Percentiles rank a stretch among this genome's conserved stretches.
Evolutionary conservation across 345 rosid genomes (phyloP).

Genomic region (Camelina sativa): DNA sequence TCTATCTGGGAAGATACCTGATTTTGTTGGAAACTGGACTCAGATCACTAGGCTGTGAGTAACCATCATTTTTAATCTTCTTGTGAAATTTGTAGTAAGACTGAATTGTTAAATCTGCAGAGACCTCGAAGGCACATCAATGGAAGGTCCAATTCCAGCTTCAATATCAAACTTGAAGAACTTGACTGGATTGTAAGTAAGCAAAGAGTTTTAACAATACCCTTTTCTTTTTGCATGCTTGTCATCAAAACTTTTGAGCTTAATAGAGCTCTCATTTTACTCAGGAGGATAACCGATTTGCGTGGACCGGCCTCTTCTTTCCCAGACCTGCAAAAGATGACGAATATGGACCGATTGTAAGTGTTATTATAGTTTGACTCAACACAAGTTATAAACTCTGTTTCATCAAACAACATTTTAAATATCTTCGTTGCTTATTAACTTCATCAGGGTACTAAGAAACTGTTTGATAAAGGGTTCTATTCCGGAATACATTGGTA

Average conservation of each 20-base stretch:
- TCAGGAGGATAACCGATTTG: constrained; percentile 78
- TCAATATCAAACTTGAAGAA: constrained; percentile 56
- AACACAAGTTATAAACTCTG: not conserved
- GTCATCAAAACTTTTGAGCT: constrained; percentile 24
- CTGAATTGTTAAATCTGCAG: constrained; percentile 42
- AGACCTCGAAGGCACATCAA: constrained; percentile 75
- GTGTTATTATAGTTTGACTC: constrained; percentile 30
- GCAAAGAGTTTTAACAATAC: constrained; percentile 28
- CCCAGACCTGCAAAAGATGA: constrained; percentile 54
- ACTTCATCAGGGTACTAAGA: constrained; percentile 59
- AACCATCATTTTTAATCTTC: not conserved
- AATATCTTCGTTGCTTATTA: not conserved
- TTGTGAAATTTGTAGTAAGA: constrained; percentile 2
- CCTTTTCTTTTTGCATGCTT: not conserved
- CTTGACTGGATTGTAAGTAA: constrained; percentile 69
- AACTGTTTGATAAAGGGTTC: constrained; percentile 59
- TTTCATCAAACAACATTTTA: constrained; percentile 13
- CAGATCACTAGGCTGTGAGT: constrained; percentile 63
- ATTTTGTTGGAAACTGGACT: constrained; percentile 86
- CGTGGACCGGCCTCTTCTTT: constrained; percentile 54
- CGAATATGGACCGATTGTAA: constrained; percentile 49
- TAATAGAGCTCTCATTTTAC: not conserved
- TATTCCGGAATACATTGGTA: constrained; percentile 60
- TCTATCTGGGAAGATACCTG: constrained; percentile 78
- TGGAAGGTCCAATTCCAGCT: constrained; percentile 90